phyloP scores from a whole-genome alignment of 2,329 filamentous ascomycete species.

The Monosporascus sp. region DNA sequence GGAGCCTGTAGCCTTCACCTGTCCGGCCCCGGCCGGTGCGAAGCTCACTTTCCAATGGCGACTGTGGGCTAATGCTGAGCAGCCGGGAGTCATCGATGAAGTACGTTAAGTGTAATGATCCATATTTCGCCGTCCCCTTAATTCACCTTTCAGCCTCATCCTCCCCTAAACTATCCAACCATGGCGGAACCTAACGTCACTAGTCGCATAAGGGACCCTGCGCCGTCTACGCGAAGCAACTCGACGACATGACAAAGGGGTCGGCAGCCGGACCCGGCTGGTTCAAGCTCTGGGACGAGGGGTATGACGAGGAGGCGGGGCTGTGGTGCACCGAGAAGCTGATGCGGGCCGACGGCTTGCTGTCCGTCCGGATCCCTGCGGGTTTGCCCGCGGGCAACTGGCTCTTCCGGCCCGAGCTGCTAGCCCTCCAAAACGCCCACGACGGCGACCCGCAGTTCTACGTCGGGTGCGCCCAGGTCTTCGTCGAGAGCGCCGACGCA shows the following conservation, averaged over 20 bases:
- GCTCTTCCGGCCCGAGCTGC: constrained; percentile 64
- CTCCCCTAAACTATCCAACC: neutral
- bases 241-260: constrained; percentile 47
- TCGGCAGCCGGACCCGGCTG: constrained; percentile 60
- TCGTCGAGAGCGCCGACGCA: constrained; percentile 41
- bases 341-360: constrained; percentile 56
- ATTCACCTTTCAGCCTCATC: neutral
- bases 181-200: neutral
- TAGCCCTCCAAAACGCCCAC: constrained; percentile 61
- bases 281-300: constrained; percentile 74
- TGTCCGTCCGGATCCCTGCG: constrained; percentile 56
- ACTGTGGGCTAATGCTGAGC: constrained; percentile 48
- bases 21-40: constrained; percentile 44
- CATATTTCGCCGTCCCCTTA: too few species aligned
- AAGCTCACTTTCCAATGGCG: constrained; percentile 64
- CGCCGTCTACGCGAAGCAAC: constrained; percentile 68
- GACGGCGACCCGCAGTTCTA: constrained; percentile 66
- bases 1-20: constrained; percentile 41
- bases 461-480: constrained; percentile 66
- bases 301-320: constrained; percentile 49
- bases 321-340: constrained; percentile 69
- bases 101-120: constrained; percentile 6
- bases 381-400: constrained; percentile 62
- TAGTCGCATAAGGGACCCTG: constrained; percentile 58
- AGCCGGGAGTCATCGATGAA: constrained; percentile 51